Conservation (phyloP, 306 rosid genomes). For the Adenanthera pavonina region DNA sequence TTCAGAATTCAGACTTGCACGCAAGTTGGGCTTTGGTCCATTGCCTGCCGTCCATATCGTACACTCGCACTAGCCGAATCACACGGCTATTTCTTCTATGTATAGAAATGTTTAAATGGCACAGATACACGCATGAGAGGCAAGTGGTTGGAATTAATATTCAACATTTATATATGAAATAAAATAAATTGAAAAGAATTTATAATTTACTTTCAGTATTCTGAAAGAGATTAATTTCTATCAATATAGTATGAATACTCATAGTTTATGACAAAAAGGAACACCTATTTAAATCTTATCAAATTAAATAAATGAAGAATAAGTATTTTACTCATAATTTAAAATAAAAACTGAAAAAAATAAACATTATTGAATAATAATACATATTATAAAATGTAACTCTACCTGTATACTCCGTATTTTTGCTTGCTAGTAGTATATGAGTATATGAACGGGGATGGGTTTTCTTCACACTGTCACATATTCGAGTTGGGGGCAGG, state of each 20-base stretch:
- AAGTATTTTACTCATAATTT: not conserved
- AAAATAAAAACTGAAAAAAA: not conserved
- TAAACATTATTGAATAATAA: not conserved
- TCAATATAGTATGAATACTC: too few species aligned
- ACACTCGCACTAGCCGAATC: not conserved
- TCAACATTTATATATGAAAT: not conserved
- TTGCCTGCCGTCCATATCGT: not conserved
- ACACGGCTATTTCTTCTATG: not conserved
- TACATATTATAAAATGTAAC: not conserved
- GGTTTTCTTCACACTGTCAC: too few species aligned
- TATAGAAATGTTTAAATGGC: too few species aligned
- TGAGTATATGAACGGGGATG: too few species aligned
- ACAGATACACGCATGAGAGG: too few species aligned
- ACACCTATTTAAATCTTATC: not conserved
- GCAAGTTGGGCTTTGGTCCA: constrained; percentile 22
- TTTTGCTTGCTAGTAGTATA: too few species aligned
- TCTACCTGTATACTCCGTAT: too few species aligned
- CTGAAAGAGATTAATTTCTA: too few species aligned
- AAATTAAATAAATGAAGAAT: not conserved
- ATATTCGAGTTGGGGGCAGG: not conserved
- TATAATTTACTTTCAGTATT: too few species aligned
- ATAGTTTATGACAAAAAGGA: too few species aligned
- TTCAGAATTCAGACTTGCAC: not conserved
- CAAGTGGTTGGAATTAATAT: too few species aligned
- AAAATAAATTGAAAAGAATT: not conserved